Conservation (phyloP, 176 grass and related monocot species). For the Elaeis guineensis region DNA sequence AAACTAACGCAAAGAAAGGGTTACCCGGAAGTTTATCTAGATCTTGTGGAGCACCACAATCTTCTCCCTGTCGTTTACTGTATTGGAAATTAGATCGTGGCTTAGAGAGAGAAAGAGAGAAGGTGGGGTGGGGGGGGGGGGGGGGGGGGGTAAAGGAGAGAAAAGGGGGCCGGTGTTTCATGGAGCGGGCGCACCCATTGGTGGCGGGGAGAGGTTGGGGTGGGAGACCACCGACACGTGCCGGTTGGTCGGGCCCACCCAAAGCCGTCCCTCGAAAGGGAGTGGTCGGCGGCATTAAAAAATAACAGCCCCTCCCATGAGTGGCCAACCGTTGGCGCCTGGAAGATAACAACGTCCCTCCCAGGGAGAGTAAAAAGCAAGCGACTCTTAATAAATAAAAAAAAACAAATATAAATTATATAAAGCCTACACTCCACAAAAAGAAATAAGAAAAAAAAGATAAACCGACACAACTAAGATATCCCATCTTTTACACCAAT, state of each 20-base stretch:
- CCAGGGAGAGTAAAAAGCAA: conserved; percentile 23
- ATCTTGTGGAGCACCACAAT: no score
- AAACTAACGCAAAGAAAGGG: no score
- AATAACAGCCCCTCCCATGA: not conserved
- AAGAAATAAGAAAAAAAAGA: no score
- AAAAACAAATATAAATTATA: not conserved
- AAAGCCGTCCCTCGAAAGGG: not conserved
- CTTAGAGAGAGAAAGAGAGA: no score
- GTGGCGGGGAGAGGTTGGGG: conserved; percentile 1
- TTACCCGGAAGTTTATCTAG: no score
- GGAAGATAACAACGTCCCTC: conserved; percentile 3
- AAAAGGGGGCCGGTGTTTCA: not conserved
- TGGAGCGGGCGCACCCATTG: conserved; percentile 11
- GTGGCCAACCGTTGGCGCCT: not conserved
- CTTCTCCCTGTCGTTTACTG: no score
- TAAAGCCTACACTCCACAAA: no score
- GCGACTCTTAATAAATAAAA: conserved; percentile 2
- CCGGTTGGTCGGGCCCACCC: conserved; percentile 2
- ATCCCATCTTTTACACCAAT: no score
- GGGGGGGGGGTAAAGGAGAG: no score
- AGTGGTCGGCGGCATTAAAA: not conserved
- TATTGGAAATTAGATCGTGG: not conserved
- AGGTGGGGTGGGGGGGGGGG: no score
- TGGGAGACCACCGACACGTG: conserved; percentile 34
- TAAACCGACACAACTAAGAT: no score